phyloP scores from a whole-genome alignment of 1,284 basidiomycete genomes.

The Marasmius sp. region DNA sequence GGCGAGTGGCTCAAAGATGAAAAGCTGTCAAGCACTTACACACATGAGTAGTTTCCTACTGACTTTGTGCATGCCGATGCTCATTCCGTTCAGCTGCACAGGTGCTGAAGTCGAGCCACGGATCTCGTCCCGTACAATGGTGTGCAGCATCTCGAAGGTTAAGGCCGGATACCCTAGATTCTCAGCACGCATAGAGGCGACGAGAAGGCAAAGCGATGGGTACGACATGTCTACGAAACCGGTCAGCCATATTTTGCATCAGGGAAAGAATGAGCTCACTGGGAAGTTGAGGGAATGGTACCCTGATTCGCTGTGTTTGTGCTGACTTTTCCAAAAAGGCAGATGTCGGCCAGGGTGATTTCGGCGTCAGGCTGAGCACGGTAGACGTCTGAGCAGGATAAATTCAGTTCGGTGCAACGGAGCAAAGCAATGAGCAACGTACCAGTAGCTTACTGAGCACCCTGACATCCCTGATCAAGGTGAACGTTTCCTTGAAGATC shows the following conservation, averaged over 20 bases:
- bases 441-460: conserved; percentile 70
- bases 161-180: conserved; percentile 66
- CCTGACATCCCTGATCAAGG: conserved; percentile 67
- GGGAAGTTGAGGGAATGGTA: conserved; percentile 47
- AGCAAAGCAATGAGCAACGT: conserved; percentile 28
- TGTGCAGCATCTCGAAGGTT: conserved; percentile 80
- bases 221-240: conserved; percentile 57
- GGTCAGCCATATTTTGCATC: conserved; percentile 5
- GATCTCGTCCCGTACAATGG: conserved; percentile 66
- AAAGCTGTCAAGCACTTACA: conserved; percentile 39
- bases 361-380: conserved; percentile 45
- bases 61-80: conserved; percentile 73
- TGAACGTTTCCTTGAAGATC: conserved; percentile 57
- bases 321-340: conserved; percentile 40
- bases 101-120: conserved; percentile 68
- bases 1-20: background rate
- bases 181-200: conserved; percentile 64
- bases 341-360: conserved; percentile 52
- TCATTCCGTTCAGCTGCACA: conserved; percentile 68
- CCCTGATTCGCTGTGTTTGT: conserved; percentile 53
- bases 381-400: conserved; percentile 43
- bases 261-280: conserved; percentile 37
- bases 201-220: conserved; percentile 71
- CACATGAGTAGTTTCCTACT: conserved; percentile 58
- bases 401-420: conserved; percentile 5